Evolutionary conservation across 2,329 filamentous ascomycete genomes (phyloP).

Genomic region (Stagonosporopsis rhizophila): DNA sequence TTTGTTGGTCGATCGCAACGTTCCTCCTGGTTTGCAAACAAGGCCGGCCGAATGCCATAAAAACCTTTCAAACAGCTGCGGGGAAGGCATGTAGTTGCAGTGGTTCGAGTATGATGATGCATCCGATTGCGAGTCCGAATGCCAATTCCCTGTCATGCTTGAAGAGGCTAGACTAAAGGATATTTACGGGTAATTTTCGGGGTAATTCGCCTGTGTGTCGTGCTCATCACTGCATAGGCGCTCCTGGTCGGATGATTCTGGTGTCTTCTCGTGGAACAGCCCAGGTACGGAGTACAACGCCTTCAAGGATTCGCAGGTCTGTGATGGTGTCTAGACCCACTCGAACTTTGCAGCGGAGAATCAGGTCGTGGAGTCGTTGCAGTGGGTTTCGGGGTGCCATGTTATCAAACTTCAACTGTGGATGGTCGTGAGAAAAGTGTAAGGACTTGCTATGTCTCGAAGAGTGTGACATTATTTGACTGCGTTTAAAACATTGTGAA

Average conservation of each 20-base stretch:
- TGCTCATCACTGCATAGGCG: neutral
- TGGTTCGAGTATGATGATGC: neutral
- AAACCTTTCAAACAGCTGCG: neutral
- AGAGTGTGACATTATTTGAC: neutral
- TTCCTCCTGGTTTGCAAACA: no score
- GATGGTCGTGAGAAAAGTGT: neutral
- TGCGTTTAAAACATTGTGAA: neutral
- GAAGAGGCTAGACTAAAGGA: neutral
- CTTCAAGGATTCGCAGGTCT: neutral
- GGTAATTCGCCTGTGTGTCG: neutral
- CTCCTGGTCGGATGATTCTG: neutral
- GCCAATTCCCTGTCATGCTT: neutral
- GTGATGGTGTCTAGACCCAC: neutral
- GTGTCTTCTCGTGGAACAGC: neutral
- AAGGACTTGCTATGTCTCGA: neutral
- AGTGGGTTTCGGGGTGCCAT: neutral
- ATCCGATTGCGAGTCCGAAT: neutral
- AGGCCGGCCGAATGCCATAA: neutral
- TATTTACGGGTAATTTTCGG: neutral
- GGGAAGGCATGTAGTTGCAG: neutral
- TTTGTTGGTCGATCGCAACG: neutral
- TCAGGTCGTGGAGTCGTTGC: neutral
- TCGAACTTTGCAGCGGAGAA: neutral
- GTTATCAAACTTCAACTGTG: neutral
- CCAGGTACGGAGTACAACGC: neutral